Evolutionary conservation across 768 basidiomycete genomes (phyloP).

Genomic region (Paxillus involutus): DNA sequence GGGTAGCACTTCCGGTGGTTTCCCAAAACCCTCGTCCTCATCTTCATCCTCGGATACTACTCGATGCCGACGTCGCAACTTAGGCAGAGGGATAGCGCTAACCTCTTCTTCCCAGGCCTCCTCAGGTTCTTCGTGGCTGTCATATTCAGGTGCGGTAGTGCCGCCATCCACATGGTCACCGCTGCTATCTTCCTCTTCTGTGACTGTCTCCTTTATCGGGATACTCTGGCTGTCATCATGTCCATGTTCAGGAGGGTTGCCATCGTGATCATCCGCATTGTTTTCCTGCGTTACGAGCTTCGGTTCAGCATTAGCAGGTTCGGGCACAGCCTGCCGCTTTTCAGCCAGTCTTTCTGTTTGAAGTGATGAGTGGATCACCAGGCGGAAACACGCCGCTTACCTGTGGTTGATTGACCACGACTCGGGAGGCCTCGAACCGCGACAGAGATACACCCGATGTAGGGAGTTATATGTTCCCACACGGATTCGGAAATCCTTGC

Average conservation of each 20-base stretch:
- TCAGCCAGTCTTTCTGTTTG: neutral
- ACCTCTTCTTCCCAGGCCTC: slow-evolving; percentile 6
- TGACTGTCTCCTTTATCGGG: neutral
- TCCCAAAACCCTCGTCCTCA: slow-evolving; percentile 3
- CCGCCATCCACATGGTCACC: slow-evolving; percentile 7
- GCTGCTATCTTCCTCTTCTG: neutral
- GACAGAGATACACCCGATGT: slow-evolving; percentile 26
- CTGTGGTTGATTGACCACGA: neutral
- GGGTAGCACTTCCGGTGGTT: neutral
- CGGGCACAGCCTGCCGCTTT: neutral
- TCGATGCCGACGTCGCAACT: slow-evolving; percentile 5
- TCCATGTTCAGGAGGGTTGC: neutral
- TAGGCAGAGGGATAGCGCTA: neutral
- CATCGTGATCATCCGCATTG: neutral
- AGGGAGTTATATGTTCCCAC: slow-evolving; percentile 17
- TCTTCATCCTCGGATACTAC: slow-evolving; percentile 10
- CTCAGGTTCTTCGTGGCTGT: neutral
- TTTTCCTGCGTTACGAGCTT: neutral
- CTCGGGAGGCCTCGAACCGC: neutral
- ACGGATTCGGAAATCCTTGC: slow-evolving; percentile 21
- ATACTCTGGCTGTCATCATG: too few species aligned
- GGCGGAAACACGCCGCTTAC: neutral
- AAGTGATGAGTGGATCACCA: neutral
- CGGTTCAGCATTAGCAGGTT: neutral
- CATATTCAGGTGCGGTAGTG: neutral